phyloP scores from a whole-genome alignment of 805 yeast species.

The Candida krabiensis region DNA sequence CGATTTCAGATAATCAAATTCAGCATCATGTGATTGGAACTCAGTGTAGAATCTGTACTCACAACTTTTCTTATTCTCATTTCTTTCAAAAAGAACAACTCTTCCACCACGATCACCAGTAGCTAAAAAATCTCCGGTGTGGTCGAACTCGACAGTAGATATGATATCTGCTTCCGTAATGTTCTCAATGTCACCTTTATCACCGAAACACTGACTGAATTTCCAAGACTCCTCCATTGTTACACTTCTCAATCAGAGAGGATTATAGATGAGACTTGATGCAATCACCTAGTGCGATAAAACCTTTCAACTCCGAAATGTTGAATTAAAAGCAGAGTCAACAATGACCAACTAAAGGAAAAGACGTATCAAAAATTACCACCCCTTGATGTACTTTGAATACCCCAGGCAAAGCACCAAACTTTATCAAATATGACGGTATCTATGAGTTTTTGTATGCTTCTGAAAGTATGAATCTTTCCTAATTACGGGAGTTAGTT shows the following conservation, averaged over 20 bases:
- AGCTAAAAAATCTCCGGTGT: conserved; percentile 91
- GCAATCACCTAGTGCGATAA: no score
- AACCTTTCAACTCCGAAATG: no score
- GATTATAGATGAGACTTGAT: no score
- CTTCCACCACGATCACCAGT: conserved; percentile 99
- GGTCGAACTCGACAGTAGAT: conserved; percentile 94
- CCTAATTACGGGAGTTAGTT: no score
- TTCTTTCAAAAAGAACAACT: conserved; percentile 92
- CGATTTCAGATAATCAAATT: conserved; percentile 93
- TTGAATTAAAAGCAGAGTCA: no score
- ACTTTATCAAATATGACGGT: no score
- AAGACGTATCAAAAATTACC: no score
- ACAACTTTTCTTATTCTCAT: conserved; percentile 71
- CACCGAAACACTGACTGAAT: conserved; percentile 98
- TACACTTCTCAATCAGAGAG: conserved; percentile 1
- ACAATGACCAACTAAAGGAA: no score
- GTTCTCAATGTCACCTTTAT: conserved; percentile 93
- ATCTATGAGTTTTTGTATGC: no score
- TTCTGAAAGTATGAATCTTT: no score
- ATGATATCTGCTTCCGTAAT: conserved; percentile 97
- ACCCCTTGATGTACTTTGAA: no score
- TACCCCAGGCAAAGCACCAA: no score
- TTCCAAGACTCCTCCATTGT: conserved; percentile 58
- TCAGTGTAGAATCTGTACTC: conserved; percentile 96
- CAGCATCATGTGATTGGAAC: conserved; percentile 98